These are phyloP conservation scores for Colletotrichum truncatum DNA, from an alignment of 2,329 filamentous ascomycete species.

Conservation along the genomic window DNA sequence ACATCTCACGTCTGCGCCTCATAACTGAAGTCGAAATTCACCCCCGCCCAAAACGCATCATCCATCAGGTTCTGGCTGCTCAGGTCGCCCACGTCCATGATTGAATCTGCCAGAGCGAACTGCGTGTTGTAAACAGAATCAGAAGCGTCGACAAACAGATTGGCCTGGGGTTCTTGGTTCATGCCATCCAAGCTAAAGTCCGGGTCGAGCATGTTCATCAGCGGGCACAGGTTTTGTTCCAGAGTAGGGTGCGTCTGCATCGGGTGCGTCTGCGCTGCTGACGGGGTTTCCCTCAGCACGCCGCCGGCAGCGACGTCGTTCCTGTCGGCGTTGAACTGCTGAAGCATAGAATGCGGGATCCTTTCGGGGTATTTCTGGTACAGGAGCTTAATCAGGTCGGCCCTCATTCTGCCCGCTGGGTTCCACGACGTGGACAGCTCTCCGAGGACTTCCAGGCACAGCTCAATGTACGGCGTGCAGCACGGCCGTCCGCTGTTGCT, in stretches of 20 bases:
- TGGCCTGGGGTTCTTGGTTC: not conserved
- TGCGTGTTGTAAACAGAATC: conserved; percentile 26
- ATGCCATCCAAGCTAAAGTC: conserved; percentile 4
- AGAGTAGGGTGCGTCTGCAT: conserved; percentile 9
- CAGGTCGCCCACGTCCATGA: not conserved
- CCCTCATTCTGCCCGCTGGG: conserved; percentile 11
- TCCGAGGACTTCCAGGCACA: conserved; percentile 17
- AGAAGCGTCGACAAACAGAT: not conserved
- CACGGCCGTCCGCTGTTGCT: conserved; percentile 16
- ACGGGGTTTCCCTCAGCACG: not conserved
- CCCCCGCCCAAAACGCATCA: conserved; percentile 18
- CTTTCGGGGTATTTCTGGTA: conserved; percentile 25
- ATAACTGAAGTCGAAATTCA: conserved; percentile 10
- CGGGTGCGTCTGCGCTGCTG: not conserved
- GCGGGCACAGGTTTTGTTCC: conserved; percentile 22
- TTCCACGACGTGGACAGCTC: conserved; percentile 24
- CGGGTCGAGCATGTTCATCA: conserved; percentile 12
- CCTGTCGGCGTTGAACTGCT: not conserved
- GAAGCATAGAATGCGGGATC: conserved; percentile 20
- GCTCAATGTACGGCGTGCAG: conserved; percentile 25
- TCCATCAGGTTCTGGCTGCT: not conserved
- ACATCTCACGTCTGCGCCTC: not conserved
- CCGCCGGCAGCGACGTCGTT: not conserved
- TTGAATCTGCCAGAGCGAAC: conserved; percentile 21
- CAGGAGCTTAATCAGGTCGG: conserved; percentile 17